Evolutionary conservation across 768 basidiomycete species (phyloP).

Genomic region (Boletus tylopilopsis): DNA sequence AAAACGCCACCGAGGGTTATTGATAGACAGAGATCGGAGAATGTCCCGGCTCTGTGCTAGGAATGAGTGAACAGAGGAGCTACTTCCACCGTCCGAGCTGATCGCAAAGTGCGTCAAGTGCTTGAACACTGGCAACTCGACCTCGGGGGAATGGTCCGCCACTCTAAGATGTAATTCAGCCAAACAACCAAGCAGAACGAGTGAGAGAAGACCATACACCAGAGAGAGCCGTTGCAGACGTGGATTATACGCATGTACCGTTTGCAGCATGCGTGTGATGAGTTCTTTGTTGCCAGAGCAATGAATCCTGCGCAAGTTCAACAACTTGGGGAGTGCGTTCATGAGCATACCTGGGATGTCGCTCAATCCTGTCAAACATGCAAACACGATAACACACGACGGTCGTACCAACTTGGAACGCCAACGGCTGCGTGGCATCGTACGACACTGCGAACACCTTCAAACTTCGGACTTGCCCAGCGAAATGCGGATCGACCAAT

Average conservation of each 20-base stretch:
- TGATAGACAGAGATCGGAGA: conserved; percentile 52
- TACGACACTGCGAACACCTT: conserved; percentile 53
- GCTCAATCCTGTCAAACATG: background rate
- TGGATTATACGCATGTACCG: conserved; percentile 49
- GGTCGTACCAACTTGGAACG: conserved; percentile 59
- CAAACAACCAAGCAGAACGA: background rate
- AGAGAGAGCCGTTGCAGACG: conserved; percentile 56
- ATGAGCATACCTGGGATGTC: conserved; percentile 54
- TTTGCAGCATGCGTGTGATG: conserved; percentile 47
- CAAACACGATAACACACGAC: background rate
- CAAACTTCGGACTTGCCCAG: conserved; percentile 52
- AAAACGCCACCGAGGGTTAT: conserved; percentile 55
- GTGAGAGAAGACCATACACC: conserved; percentile 33
- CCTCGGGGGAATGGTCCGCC: conserved; percentile 41
- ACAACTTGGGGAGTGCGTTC: conserved; percentile 62
- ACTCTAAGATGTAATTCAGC: conserved; percentile 13
- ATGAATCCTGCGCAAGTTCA: conserved; percentile 56
- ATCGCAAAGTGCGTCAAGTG: conserved; percentile 60
- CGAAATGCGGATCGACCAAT: conserved; percentile 57
- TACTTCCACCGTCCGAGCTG: conserved; percentile 41
- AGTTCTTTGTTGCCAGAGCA: conserved; percentile 55
- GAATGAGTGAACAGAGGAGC: conserved; percentile 41
- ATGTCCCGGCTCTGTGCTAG: conserved; percentile 49
- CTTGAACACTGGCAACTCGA: conserved; percentile 47
- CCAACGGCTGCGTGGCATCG: conserved; percentile 47